A percentile compares a stretch with the other conserved stretches of the same genome.
These are phyloP conservation scores for Yamadazyma membranifaciens DNA, from an alignment of 1,139 yeast genomes.

Conservation along the genomic window DNA sequence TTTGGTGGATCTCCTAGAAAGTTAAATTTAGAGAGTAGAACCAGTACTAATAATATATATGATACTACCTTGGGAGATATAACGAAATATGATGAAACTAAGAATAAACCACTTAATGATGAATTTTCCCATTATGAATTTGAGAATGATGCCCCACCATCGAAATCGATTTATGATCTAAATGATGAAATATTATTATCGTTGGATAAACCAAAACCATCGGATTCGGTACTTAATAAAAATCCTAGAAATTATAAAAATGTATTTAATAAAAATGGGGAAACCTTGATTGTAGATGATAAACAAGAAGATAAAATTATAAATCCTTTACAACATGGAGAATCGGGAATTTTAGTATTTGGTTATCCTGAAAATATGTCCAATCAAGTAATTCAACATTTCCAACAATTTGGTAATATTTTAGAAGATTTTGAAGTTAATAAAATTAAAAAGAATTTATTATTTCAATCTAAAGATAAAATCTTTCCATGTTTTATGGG, in stretches of 20 bases:
- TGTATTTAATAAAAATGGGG: conserved; percentile 38
- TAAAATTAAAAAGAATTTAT: conserved; percentile 19
- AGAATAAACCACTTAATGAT: conserved; percentile 28
- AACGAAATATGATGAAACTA: conserved; percentile 30
- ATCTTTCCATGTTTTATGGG: conserved; percentile 77
- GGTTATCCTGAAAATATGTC: conserved; percentile 84
- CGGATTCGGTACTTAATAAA: conserved; percentile 39
- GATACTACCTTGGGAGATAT: conserved; percentile 26
- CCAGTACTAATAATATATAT: conserved; percentile 16
- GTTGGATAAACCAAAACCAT: conserved; percentile 27
- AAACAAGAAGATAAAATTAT: conserved; percentile 10
- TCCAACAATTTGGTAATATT: conserved; percentile 76
- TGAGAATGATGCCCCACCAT: conserved; percentile 56
- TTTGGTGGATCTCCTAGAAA: conserved; percentile 37
- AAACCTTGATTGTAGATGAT: background rate
- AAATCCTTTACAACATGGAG: conserved; percentile 32
- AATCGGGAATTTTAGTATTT: conserved; percentile 75
- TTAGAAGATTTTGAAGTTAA: conserved; percentile 66
- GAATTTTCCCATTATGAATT: conserved; percentile 25
- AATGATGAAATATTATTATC: conserved; percentile 41
- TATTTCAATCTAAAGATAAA: conserved; percentile 15
- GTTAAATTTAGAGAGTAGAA: conserved; percentile 17
- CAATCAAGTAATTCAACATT: conserved; percentile 66
- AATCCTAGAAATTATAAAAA: conserved; percentile 48
- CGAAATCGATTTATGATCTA: conserved; percentile 57